Evolutionary conservation across 106 monocot species (phyloP).

Genomic region (Dendrobium catenatum): DNA sequence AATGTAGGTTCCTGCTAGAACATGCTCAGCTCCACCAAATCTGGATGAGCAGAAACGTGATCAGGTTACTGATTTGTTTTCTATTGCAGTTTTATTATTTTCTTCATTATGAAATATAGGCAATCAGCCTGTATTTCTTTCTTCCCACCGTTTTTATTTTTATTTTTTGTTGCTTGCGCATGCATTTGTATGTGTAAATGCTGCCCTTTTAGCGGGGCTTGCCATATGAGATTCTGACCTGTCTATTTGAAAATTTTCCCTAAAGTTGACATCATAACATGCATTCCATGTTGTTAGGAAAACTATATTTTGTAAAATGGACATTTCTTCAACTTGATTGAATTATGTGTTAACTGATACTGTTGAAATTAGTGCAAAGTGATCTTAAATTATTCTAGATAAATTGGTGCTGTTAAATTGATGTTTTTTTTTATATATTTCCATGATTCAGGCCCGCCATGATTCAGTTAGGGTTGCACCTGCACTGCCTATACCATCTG

Average conservation of each 20-base stretch:
- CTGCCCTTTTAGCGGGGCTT: too few relatives aligned
- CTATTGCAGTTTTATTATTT: neutral
- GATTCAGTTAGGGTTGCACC: constrained; percentile 24
- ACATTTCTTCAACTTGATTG: neutral
- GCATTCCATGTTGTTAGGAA: neutral
- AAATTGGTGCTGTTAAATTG: neutral
- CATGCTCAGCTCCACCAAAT: constrained; percentile 76
- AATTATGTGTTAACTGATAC: neutral
- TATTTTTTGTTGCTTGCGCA: neutral
- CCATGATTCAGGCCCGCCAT: constrained; percentile 26
- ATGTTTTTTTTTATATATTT: neutral
- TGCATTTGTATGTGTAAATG: too few relatives aligned
- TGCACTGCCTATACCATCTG: constrained; percentile 24
- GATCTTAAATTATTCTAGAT: neutral
- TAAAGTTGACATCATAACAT: neutral
- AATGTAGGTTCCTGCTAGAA: constrained; percentile 25
- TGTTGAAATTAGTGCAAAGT: neutral
- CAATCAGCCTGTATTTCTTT: neutral
- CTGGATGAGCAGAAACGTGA: constrained; percentile 75
- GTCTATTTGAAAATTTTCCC: neutral
- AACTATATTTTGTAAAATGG: neutral
- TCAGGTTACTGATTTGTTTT: constrained; percentile 36
- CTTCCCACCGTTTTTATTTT: neutral
- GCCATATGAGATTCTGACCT: neutral
- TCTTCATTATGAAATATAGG: neutral